Evolutionary conservation across 305 asterid species (phyloP).

Genomic region (Ilex paraguariensis): DNA sequence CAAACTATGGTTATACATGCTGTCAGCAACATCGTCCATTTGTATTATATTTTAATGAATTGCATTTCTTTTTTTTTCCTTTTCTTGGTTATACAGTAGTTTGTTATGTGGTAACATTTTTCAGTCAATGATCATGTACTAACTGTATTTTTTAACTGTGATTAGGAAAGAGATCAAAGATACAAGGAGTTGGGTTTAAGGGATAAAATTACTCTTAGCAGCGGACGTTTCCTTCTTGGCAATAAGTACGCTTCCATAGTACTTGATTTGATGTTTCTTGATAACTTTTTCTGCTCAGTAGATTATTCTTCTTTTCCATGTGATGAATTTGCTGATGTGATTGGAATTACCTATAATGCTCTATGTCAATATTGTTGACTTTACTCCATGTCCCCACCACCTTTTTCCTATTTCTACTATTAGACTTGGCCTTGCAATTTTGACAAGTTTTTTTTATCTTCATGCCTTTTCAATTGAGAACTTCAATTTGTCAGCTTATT

Average conservation of each 20-base stretch:
- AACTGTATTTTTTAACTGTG: slow-evolving; percentile 5
- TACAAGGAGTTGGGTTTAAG: slow-evolving; percentile 97
- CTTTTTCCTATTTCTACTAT: neutral
- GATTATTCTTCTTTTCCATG: neutral
- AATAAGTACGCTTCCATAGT: slow-evolving; percentile 67
- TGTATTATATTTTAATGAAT: neutral
- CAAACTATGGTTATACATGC: neutral
- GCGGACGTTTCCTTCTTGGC: slow-evolving; percentile 96
- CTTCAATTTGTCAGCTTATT: too few species aligned
- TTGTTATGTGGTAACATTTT: neutral
- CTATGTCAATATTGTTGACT: neutral
- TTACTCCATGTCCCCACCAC: neutral
- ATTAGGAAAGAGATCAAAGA: slow-evolving; percentile 94
- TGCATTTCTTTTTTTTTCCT: neutral
- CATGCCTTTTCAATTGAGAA: too few species aligned
- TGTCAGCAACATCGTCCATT: neutral
- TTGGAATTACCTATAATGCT: neutral
- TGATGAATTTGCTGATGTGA: neutral
- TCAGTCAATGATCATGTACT: slow-evolving; percentile 15
- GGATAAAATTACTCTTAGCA: slow-evolving; percentile 97
- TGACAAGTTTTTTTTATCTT: too few species aligned
- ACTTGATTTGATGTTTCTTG: neutral
- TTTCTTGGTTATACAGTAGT: neutral
- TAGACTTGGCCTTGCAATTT: too few species aligned
- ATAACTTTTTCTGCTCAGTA: slow-evolving; percentile 7